These are phyloP conservation scores for Monascus ruber DNA, from an alignment of 2,329 filamentous ascomycete species.

Conservation along the genomic window DNA sequence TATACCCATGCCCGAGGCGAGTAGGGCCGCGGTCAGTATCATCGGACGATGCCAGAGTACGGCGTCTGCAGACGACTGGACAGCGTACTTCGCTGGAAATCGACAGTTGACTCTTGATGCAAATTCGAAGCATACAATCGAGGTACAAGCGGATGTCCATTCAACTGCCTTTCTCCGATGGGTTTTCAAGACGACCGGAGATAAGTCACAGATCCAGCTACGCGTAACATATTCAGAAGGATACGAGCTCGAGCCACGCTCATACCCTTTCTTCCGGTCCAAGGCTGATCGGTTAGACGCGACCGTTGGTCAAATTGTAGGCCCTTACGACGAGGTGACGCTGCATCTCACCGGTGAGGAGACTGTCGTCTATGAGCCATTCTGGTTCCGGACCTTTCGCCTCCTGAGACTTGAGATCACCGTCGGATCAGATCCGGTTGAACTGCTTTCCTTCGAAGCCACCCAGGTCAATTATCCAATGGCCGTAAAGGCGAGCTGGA, in stretches of 20 bases:
- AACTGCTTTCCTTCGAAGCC: constrained; percentile 14
- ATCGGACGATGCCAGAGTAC: constrained; percentile 13
- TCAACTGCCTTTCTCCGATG: constrained; percentile 15
- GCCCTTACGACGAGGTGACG: constrained; percentile 25
- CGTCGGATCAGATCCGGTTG: constrained; percentile 11
- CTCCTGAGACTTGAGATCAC: constrained; percentile 21
- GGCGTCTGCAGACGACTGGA: constrained; percentile 3
- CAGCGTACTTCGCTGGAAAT: constrained; percentile 1
- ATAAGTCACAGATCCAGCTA: constrained; percentile 9
- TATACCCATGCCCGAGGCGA: constrained; percentile 27
- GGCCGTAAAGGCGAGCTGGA: constrained; percentile 16
- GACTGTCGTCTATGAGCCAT: constrained; percentile 22
- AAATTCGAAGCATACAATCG: constrained; percentile 8
- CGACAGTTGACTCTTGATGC: constrained; percentile 3
- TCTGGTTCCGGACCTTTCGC: constrained; percentile 33
- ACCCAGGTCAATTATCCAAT: constrained; percentile 29
- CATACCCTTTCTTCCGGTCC: constrained; percentile 29
- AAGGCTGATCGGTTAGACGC: constrained; percentile 28
- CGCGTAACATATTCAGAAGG: constrained; percentile 22
- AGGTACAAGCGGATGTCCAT: constrained; percentile 13
- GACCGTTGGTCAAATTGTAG: constrained; percentile 20
- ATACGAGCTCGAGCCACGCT: constrained; percentile 21
- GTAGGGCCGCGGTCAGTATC: constrained; percentile 6
- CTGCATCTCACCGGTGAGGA: constrained; percentile 11
- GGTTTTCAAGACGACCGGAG: constrained; percentile 8